Evolutionary conservation across 2,329 filamentous ascomycete genomes (phyloP), one percentile per base, ranked within the genome.

Genomic region (Cercospora sp.): DNA sequence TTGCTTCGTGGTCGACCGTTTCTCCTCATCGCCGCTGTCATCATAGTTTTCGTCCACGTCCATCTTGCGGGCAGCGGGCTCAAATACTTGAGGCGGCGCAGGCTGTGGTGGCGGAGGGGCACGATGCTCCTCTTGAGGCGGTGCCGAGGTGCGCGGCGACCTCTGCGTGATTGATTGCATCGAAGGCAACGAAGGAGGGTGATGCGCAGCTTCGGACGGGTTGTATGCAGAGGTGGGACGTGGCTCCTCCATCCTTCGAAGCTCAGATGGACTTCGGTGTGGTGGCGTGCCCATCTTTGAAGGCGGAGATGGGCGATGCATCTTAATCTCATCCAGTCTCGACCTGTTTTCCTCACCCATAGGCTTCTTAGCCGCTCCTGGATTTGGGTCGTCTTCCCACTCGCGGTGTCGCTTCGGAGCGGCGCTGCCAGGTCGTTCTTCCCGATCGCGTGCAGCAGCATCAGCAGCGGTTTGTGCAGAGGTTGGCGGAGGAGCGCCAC

Each of bases 21-120:
- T 88, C 48, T 95, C 91, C 68, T 97, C 94, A 72, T 97, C 94
- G 4, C 88, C 92, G 66, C 94, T 94, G 75, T 98, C 94, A 78
- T 98, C 94, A 75, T 99, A 98, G 78, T 98, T 91, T 79, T 99
- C 95, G 73, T 99, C 94, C 20, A 98, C 92, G 6, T 98, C 94
- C 88, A 99, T 96, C 80, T 97, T 97, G 23, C 95, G 87, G 20
- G 93, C 93, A 36, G 95, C 93, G 63, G 93, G 92, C 81, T 98
- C 94, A 67, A 89, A 89, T 18, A 84, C 79, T n/a, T 72, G 75
- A 48, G 81, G 76, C 67, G 80, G 82, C 65, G 75, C 71, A 31
- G 75, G 71, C 3, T 71, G 74, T 12, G 73, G 68, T 33, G 73
- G 72, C 12, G 71, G 69, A 23, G 69, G 65, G 42, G 69, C 78